phyloP scores from a whole-genome alignment of 75 land plant genomes.

The Cunninghamia lanceolata region DNA sequence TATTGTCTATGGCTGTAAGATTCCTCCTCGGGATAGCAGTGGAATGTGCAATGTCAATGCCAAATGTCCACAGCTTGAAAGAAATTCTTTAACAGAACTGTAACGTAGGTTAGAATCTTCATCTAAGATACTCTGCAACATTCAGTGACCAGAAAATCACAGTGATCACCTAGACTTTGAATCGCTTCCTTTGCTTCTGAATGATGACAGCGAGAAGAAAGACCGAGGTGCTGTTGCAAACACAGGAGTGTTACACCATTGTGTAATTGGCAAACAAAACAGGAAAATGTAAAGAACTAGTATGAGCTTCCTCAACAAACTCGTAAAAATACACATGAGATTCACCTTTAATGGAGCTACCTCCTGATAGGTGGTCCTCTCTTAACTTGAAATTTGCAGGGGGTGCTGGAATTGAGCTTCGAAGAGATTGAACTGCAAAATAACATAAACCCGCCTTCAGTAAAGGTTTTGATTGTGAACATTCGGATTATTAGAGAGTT shows the following conservation, averaged over 20 bases:
- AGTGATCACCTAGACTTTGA: conserved; percentile 52
- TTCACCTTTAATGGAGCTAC: conserved; percentile 3
- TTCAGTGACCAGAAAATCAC: background rate
- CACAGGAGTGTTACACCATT: background rate
- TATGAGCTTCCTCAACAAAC: background rate
- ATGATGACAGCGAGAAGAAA: conserved; percentile 86
- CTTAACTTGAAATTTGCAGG: conserved; percentile 79
- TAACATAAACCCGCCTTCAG: background rate
- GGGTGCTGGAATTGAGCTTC: conserved; percentile 78
- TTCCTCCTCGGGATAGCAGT: background rate
- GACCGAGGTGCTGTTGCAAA: conserved; percentile 63
- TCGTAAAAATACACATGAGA: background rate
- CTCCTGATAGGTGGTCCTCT: conserved; percentile 51
- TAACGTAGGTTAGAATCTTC: background rate
- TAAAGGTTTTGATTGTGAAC: background rate
- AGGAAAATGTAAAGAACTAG: background rate
- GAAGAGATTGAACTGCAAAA: conserved; percentile 60
- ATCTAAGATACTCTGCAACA: background rate
- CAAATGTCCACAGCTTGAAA: background rate
- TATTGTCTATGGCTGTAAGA: background rate
- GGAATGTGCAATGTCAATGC: background rate
- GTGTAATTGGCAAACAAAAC: background rate
- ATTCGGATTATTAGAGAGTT: background rate
- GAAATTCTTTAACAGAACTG: background rate
- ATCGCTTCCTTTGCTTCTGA: conserved; percentile 82